These are phyloP conservation scores for Nigrograna mackinnonii DNA, from an alignment of 2,329 filamentous ascomycete species.

Conservation along the genomic window DNA sequence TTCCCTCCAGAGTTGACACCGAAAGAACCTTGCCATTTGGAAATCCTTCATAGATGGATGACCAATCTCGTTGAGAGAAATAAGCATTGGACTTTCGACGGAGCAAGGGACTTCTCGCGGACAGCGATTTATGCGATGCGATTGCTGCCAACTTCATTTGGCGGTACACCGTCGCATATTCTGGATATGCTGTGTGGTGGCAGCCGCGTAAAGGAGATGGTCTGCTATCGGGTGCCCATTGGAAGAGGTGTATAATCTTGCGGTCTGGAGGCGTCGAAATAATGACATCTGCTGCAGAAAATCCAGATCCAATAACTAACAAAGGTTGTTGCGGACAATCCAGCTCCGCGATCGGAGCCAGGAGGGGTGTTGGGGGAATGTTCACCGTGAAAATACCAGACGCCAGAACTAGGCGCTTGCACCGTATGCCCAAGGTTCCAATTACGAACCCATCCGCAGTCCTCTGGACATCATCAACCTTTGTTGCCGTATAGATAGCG, in stretches of 20 bases:
- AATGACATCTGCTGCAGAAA: constrained; percentile 65
- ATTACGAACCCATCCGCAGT: constrained; percentile 52
- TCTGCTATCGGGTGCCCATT: constrained; percentile 59
- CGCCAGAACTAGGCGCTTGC: constrained; percentile 61
- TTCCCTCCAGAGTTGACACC: constrained; percentile 20
- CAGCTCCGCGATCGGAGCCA: constrained; percentile 49
- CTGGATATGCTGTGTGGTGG: constrained; percentile 64
- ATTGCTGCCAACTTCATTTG: constrained; percentile 60
- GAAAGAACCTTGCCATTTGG: constrained; percentile 57
- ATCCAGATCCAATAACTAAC: constrained; percentile 64
- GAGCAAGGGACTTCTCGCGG: constrained; percentile 23
- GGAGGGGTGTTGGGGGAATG: constrained; percentile 54
- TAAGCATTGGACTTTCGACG: constrained; percentile 49
- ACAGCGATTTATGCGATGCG: constrained; percentile 16
- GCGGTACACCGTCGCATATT: constrained; percentile 63
- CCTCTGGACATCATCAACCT: constrained; percentile 49
- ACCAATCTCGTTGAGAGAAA: constrained; percentile 54
- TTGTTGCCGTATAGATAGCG: constrained; percentile 48
- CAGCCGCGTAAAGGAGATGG: constrained; percentile 62
- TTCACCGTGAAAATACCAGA: constrained; percentile 62
- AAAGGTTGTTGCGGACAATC: constrained; percentile 42
- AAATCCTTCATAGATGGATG: constrained; percentile 56
- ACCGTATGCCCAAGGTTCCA: constrained; percentile 55
- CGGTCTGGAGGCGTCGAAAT: constrained; percentile 56
- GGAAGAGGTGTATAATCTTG: constrained; percentile 62